Percentiles rank a stretch among this genome's conserved stretches.
These are phyloP conservation scores for Wallacemonas sp. DNA, from an alignment of 208 protist genomes.

Conservation along the genomic window DNA sequence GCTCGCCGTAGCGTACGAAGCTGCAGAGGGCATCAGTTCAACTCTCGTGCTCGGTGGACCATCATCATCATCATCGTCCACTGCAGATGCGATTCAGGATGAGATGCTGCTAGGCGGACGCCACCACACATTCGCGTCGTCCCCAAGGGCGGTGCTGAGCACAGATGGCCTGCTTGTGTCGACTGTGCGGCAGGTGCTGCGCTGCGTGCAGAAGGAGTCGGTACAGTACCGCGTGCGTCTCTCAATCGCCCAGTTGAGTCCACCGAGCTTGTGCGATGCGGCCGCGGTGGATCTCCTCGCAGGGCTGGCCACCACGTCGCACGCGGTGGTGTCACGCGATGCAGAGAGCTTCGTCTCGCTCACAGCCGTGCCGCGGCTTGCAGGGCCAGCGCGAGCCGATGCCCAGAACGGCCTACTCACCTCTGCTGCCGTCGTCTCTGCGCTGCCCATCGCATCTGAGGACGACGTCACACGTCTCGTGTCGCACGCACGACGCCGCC, in stretches of 20 bases:
- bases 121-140: too few relatives aligned
- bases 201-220: background rate
- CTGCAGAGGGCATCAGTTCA: background rate
- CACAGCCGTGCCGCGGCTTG: too few relatives aligned
- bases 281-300: background rate
- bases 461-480: background rate
- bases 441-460: background rate
- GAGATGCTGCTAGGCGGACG: too few relatives aligned
- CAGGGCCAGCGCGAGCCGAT: too few relatives aligned
- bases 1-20: background rate
- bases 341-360: background rate
- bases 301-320: too few relatives aligned
- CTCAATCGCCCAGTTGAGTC: background rate
- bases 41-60: background rate
- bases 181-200: background rate
- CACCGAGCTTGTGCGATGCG: background rate
- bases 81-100: too few relatives aligned
- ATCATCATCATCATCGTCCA: too few relatives aligned
- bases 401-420: too few relatives aligned
- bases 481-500: background rate
- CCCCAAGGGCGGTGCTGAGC: too few relatives aligned
- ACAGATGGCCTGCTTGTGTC: background rate
- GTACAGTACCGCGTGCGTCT: constrained; percentile 9
- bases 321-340: too few relatives aligned
- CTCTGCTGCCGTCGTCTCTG: background rate